Conservation (phyloP, 352 stramenopile genomes). For the Phytophthora megakarya region DNA sequence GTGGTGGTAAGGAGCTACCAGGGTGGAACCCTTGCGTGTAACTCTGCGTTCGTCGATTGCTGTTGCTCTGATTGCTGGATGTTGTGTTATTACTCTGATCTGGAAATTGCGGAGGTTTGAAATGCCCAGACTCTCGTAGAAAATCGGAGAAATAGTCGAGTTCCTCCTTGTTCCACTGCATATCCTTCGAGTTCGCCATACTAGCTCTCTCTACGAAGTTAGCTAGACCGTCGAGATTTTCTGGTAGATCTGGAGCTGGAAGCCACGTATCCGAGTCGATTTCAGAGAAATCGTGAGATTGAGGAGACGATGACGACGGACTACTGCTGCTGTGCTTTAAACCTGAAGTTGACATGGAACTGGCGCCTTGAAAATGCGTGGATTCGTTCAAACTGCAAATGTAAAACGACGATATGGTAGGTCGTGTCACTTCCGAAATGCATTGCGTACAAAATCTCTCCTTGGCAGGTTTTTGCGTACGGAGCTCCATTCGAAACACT, state of each 20-base stretch:
- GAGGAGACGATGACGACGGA: slow-evolving; percentile 20
- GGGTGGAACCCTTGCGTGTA: slow-evolving; percentile 14
- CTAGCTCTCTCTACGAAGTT: slow-evolving; percentile 36
- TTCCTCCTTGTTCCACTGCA: slow-evolving; percentile 52
- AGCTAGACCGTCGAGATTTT: slow-evolving; percentile 36
- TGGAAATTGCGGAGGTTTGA: slow-evolving; percentile 13
- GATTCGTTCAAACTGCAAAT: slow-evolving; percentile 37
- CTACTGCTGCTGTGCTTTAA: slow-evolving; percentile 24
- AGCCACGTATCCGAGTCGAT: slow-evolving; percentile 31
- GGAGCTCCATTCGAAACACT: slow-evolving; percentile 54
- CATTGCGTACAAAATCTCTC: slow-evolving; percentile 65
- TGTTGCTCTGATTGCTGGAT: slow-evolving; percentile 7
- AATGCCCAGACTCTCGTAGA: slow-evolving; percentile 32
- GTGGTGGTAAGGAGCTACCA: slow-evolving; percentile 14
- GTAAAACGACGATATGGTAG: slow-evolving; percentile 35
- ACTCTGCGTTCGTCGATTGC: slow-evolving; percentile 15
- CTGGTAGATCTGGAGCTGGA: slow-evolving; percentile 15
- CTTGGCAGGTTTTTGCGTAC: slow-evolving; percentile 47
- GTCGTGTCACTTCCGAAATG: slow-evolving; percentile 42
- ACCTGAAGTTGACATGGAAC: slow-evolving; percentile 29
- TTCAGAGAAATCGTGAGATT: slow-evolving; percentile 31
- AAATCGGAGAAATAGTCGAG: slow-evolving; percentile 38
- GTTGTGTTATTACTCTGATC: slow-evolving; percentile 7
- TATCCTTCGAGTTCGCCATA: slow-evolving; percentile 13
- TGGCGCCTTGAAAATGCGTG: slow-evolving; percentile 16